These are phyloP conservation scores for Spencermartinsiella europaea DNA, from an alignment of 805 yeast species.

Conservation along the genomic window DNA sequence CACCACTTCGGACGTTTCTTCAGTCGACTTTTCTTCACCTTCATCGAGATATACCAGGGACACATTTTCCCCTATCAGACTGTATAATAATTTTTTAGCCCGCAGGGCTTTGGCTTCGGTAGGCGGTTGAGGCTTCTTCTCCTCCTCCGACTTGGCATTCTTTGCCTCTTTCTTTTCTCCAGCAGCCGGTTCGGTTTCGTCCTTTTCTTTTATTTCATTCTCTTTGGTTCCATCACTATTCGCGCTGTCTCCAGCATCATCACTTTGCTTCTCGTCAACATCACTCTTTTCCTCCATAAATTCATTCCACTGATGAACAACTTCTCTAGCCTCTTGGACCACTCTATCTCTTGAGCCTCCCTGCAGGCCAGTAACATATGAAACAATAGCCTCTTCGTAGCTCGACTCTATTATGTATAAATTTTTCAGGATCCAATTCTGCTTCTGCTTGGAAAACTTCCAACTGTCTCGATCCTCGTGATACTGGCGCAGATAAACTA, in stretches of 20 bases:
- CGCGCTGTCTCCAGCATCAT: conserved; percentile 16
- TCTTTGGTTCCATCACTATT: conserved; percentile 14
- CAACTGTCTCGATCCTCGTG: conserved; percentile 53
- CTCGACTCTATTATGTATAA: conserved; percentile 46
- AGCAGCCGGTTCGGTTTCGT: conserved; percentile 9
- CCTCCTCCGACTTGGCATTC: conserved; percentile 1
- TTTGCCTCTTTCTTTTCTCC: conserved; percentile 3
- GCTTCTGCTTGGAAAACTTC: conserved; percentile 85
- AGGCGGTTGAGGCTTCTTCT: background rate
- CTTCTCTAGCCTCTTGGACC: conserved; percentile 42
- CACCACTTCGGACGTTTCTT: background rate
- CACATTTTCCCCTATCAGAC: background rate
- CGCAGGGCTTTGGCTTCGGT: background rate
- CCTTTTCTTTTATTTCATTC: conserved; percentile 13
- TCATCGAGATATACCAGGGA: background rate
- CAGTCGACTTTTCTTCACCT: background rate
- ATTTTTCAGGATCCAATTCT: conserved; percentile 75
- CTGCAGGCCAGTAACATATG: conserved; percentile 56
- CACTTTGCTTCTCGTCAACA: conserved; percentile 15
- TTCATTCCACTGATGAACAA: conserved; percentile 54
- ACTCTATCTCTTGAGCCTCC: conserved; percentile 66
- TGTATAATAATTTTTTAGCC: background rate
- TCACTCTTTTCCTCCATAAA: conserved; percentile 25
- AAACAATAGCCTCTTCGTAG: conserved; percentile 47
- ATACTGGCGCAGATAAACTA: conserved; percentile 57